Base-by-base conservation (phyloP, 257 asterid genomes). In the Primulina huaijiensis region DNA sequence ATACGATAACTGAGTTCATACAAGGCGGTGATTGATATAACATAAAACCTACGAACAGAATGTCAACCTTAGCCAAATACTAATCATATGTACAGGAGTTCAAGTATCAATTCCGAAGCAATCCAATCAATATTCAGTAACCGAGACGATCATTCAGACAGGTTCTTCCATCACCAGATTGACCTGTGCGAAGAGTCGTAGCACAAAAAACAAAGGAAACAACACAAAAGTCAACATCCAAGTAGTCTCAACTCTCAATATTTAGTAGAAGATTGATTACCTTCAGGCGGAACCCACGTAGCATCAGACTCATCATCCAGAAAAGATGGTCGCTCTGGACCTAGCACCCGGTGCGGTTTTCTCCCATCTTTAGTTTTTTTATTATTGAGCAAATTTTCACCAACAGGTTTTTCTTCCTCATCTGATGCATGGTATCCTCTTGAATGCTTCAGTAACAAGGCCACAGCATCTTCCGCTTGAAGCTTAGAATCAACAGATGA, bases 211-310 rank as follows among this genome's bases (percentile, higher is more conserved):
- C 73, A 74, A 34, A 46, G 37, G 56, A 27, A 75, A 30, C 37
- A 59, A 38, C 9, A 9, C 57, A 6, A 53, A 55, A 50, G 31
- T 33, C 63, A 62, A 35, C 61, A 8, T 23, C 53, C 17, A 57
- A 64, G 52, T 16, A 73, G 8, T 27, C 50, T 30, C 56, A 38
- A 7, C 27, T 27, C 50, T 30, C 56, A 38, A 7, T 34, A 31
- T 19, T 17, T 1, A 60, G 64, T 53, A 11, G 74, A 69, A 30
- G 58, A 2, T 2, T 23, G 30, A 52, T 71, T 85, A 94, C 99
- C 99, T 88, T 91, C 83, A 8, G 99, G 99, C 10, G 99, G 99
- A 72, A 94, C 97, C 99, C 97, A 94, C 60, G 90, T 6, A 58
- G 77, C 77, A 21, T 77, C 96, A 2, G 90, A 68, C 66, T 82